Base-by-base conservation (phyloP, 257 asterid genomes). In the Solanum corneliomulleri region DNA sequence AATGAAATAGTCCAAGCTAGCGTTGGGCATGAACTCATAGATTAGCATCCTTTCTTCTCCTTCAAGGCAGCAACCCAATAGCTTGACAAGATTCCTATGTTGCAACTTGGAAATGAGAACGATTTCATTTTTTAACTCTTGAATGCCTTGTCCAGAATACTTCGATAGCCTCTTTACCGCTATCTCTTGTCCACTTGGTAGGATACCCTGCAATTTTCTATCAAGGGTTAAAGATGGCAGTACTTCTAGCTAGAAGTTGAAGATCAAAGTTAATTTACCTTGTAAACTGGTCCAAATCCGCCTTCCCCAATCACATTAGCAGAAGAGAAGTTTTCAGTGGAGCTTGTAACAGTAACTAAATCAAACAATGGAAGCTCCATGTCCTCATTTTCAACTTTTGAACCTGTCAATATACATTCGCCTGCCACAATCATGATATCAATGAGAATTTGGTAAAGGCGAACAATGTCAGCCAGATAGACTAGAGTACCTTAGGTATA, bases 1-100 rank as follows among this genome's bases (percentile, higher is more conserved):
- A 66, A 87, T 82, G 86, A 81, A 87, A 20, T 71, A 70, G 66
- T 87, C 87, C 87, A 87, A 83, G 87, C 87, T 87, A 62, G 52
- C 18, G n/a, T 87, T 87, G 23, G 87, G 87, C 89, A 87, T 87
- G 41, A 66, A 87, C 58, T 87, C 87, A 21, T 87, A 87, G 62
- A 87, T 87, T 35, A 87, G 68, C 77, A 87, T 82, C 39, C 87
- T 3, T 25, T 83, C 87, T 87, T 83, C 84, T 71, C 75, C 84
- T 31, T 83, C 72, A 10, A 60, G 76, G 14, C 89, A 87, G 39
- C 89, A 83, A 4, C 87, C 89, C 47, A 83, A 47, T 37, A 87
- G 52, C 74, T 78, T 87, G 58, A 87, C 87, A 47, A 87, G 89
- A 5, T 87, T 69, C 16, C 89, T 52, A 45, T 87, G 89, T 52